These are phyloP conservation scores for Eucalyptus camaldulensis DNA, from an alignment of 345 rosid species.

Conservation along the genomic window DNA sequence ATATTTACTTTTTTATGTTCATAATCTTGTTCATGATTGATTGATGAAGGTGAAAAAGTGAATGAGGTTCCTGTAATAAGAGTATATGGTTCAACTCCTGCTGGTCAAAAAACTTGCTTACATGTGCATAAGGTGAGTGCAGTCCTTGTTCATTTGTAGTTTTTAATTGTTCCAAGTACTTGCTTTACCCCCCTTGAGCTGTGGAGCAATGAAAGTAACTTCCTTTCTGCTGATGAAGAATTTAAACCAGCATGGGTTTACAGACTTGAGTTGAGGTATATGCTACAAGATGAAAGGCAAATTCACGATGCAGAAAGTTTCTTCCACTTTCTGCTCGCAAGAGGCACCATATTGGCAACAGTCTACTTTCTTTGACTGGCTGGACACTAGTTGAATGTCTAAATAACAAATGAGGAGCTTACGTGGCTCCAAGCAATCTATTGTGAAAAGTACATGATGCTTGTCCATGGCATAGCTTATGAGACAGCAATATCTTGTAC, in stretches of 20 bases:
- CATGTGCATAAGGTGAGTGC: conserved; percentile 66
- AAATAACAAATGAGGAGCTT: not conserved
- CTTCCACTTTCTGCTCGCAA: not conserved
- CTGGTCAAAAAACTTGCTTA: conserved; percentile 92
- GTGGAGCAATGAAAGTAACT: not conserved
- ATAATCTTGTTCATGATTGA: not conserved
- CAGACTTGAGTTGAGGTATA: not conserved
- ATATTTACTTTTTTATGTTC: not conserved
- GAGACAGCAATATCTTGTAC: not conserved
- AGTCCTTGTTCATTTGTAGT: not conserved
- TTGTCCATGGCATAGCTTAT: not conserved
- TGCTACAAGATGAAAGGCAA: not conserved
- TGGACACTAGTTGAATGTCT: not conserved
- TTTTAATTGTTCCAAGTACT: not conserved
- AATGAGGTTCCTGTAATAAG: conserved; percentile 81
- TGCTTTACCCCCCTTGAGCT: not conserved
- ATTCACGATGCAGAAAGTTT: not conserved
- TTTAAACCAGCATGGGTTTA: not conserved
- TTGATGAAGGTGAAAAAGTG: conserved; percentile 59
- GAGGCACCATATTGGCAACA: not conserved
- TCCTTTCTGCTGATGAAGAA: not conserved
- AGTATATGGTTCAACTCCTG: conserved; percentile 83
- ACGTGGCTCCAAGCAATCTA: not conserved
- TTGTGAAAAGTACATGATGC: not conserved
- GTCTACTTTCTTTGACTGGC: not conserved